Percentiles rank a stretch among this genome's conserved stretches.
phyloP scores from a whole-genome alignment of 495 filamentous ascomycete genomes.

The Articulospora tetracladia region DNA sequence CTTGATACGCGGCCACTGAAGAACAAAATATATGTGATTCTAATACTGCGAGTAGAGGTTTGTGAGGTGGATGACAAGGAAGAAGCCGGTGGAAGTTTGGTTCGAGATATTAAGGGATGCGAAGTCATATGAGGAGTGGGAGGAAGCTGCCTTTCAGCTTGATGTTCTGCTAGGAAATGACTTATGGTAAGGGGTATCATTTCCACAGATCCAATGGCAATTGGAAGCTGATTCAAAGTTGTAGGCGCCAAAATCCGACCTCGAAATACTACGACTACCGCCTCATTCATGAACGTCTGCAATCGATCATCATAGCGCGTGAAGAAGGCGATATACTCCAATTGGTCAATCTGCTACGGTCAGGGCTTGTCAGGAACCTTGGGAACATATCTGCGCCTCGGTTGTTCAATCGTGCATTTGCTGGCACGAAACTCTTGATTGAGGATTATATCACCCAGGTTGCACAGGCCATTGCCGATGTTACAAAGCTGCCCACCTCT shows the following conservation, averaged over 20 bases:
- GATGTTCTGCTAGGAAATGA: constrained; percentile 76
- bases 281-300: constrained; percentile 75
- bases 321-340: constrained; percentile 71
- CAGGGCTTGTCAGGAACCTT: constrained; percentile 84
- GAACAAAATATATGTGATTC: background rate
- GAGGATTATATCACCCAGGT: constrained; percentile 88
- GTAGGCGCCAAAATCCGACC: constrained; percentile 74
- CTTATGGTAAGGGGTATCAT: constrained; percentile 55
- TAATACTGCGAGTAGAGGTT: constrained; percentile 41
- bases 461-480: constrained; percentile 72
- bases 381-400: constrained; percentile 85
- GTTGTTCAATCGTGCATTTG: constrained; percentile 80
- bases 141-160: constrained; percentile 71
- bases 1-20: background rate
- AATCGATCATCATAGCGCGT: constrained; percentile 67
- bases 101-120: constrained; percentile 59
- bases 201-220: background rate
- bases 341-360: constrained; percentile 75
- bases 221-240: background rate
- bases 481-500: constrained; percentile 65
- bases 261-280: constrained; percentile 85
- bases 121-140: constrained; percentile 76
- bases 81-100: constrained; percentile 48
- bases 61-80: constrained; percentile 49
- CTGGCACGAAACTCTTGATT: constrained; percentile 85